phyloP scores from a whole-genome alignment of 768 basidiomycete genomes.

The Gymnopilus junonius region DNA sequence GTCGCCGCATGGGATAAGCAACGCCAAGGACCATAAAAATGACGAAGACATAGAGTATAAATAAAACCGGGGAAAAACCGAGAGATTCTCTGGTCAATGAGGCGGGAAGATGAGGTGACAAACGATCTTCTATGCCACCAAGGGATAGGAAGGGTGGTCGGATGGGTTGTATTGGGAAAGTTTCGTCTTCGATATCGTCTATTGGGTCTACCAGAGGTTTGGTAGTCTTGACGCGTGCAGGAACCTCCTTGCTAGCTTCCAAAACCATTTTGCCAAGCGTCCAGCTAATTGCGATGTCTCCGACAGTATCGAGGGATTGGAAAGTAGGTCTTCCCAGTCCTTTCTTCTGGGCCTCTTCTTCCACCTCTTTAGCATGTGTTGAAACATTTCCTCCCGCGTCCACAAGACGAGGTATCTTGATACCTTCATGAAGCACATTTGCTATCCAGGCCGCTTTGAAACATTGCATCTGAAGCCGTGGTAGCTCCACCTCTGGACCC shows the following conservation, averaged over 20 bases:
- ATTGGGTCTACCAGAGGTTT: slow-evolving; percentile 76
- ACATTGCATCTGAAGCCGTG: slow-evolving; percentile 94
- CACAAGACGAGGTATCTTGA: slow-evolving; percentile 90
- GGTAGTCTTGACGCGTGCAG: slow-evolving; percentile 43
- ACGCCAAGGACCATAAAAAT: slow-evolving; percentile 47
- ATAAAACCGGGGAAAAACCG: slow-evolving; percentile 72
- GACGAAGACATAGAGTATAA: slow-evolving; percentile 57
- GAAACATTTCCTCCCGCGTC: slow-evolving; percentile 84
- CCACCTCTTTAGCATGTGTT: slow-evolving; percentile 70
- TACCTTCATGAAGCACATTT: slow-evolving; percentile 94
- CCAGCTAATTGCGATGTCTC: slow-evolving; percentile 95
- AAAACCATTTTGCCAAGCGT: slow-evolving; percentile 99
- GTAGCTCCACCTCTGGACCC: slow-evolving; percentile 77
- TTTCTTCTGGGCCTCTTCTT: slow-evolving; percentile 77
- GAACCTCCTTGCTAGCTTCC: slow-evolving; percentile 90
- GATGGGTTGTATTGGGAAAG: slow-evolving; percentile 64
- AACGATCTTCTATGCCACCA: slow-evolving; percentile 61
- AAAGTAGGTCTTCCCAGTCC: slow-evolving; percentile 85
- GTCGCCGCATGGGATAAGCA: slow-evolving; percentile 61
- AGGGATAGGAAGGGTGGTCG: slow-evolving; percentile 65
- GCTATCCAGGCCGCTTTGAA: slow-evolving; percentile 99
- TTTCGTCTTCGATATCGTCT: slow-evolving; percentile 59
- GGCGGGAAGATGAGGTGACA: slow-evolving; percentile 70
- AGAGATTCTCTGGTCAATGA: slow-evolving; percentile 66
- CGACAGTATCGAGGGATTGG: slow-evolving; percentile 91